Base-by-base conservation (phyloP, 192 early-diverging fungal species). In the Funneliformis mosseae region DNA sequence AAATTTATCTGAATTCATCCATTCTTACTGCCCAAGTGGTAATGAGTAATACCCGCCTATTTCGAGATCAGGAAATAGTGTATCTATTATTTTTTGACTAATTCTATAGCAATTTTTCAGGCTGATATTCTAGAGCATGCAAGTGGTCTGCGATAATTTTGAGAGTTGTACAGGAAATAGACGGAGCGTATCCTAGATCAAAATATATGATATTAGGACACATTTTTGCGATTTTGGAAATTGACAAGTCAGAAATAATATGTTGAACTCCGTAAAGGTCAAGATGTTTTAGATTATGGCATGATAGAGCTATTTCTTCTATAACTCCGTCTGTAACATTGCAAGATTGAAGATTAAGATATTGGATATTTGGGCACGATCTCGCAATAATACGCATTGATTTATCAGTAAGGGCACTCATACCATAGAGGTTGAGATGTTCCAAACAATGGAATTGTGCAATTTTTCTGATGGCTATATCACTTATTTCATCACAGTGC, bases 381-480 rank as follows among this genome's bases (percentile, higher is more conserved):
- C 25, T 12, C 25, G 3, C 64, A 66, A n/a, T n/a, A n/a, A n/a
- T n/a, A n/a, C n/a, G n/a, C n/a, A n/a, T n/a, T n/a, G n/a, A n/a
- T n/a, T n/a, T n/a, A n/a, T n/a, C n/a, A n/a, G n/a, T n/a, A n/a
- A n/a, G n/a, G n/a, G n/a, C n/a, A n/a, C n/a, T n/a, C n/a, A n/a
- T n/a, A n/a, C n/a, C n/a, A n/a, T n/a, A n/a, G n/a, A n/a, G n/a
- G n/a, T n/a, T n/a, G n/a, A 66, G 64, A 3, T 66, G 64, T 66
- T 66, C 5, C 28, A 66, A 23, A 66, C 25, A n/a, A 66, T 5
- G 64, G 25, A 9, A 71, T 71, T 45, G 41, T 42, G 4, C 5
- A 46, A 71, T 71, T 71, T 71, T 7, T 71, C 39, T 71, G 69
- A 71, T 71, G 41, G 10, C 69, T 71, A 71, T 71, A 42, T 71